Percentiles rank a stretch among this genome's conserved stretches.
These are phyloP conservation scores for Ophiocordyceps unilateralis DNA, from an alignment of 2,329 filamentous ascomycete genomes.

Conservation along the genomic window DNA sequence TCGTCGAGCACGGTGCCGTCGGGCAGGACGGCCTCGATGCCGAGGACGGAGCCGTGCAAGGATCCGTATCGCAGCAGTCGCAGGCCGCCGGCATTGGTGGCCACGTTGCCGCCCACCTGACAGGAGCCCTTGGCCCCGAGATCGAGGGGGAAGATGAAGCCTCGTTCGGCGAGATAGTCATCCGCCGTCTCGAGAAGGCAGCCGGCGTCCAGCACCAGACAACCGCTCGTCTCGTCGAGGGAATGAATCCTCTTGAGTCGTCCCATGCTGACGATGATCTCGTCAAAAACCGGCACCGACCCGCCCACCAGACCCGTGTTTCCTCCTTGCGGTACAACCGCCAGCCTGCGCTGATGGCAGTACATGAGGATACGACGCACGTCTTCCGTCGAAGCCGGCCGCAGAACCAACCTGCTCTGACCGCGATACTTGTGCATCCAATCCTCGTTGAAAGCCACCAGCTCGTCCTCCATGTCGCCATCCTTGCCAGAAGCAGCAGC, in stretches of 20 bases:
- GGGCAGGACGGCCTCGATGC: slow-evolving; percentile 82
- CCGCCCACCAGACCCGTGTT: slow-evolving; percentile 94
- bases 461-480: slow-evolving; percentile 57
- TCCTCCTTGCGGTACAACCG: slow-evolving; percentile 90
- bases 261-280: slow-evolving; percentile 82
- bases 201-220: slow-evolving; percentile 79
- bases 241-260: slow-evolving; percentile 84
- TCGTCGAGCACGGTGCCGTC: slow-evolving; percentile 88
- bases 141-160: slow-evolving; percentile 87
- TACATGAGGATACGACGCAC: slow-evolving; percentile 84
- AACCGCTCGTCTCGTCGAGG: slow-evolving; percentile 85
- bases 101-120: slow-evolving; percentile 88
- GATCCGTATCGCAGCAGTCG: slow-evolving; percentile 84
- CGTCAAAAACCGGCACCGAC: slow-evolving; percentile 92
- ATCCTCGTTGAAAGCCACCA: slow-evolving; percentile 87
- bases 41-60: slow-evolving; percentile 81
- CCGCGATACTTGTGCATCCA: slow-evolving; percentile 99
- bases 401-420: slow-evolving; percentile 72
- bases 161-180: slow-evolving; percentile 63
- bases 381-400: slow-evolving; percentile 69
- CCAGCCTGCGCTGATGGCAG: slow-evolving; percentile 84
- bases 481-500: too few relatives aligned
- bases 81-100: slow-evolving; percentile 87
- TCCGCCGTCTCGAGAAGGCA: slow-evolving; percentile 83
- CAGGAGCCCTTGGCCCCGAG: slow-evolving; percentile 96